Evolutionary conservation across 805 yeast species (phyloP).

Genomic region (Spathaspora hagerdaliae): DNA sequence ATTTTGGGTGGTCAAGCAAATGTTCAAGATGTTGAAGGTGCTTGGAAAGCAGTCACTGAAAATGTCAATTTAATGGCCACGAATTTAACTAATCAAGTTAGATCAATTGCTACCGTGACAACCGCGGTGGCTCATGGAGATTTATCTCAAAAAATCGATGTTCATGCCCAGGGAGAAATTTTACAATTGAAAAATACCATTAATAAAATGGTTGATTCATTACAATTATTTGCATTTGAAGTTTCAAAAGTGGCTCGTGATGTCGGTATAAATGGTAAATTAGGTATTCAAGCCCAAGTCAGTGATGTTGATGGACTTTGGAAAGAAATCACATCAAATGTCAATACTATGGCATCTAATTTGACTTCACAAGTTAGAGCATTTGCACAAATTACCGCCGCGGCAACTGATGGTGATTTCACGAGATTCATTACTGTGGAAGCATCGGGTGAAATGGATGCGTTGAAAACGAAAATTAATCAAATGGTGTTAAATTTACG

Average conservation of each 20-base stretch:
- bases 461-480: slow-evolving; percentile 58
- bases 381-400: slow-evolving; percentile 89
- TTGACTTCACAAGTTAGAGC: slow-evolving; percentile 90
- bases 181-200: slow-evolving; percentile 81
- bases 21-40: slow-evolving; percentile 49
- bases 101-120: slow-evolving; percentile 86
- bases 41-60: slow-evolving; percentile 48
- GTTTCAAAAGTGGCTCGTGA: slow-evolving; percentile 88
- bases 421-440: slow-evolving; percentile 88
- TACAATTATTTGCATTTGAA: slow-evolving; percentile 83
- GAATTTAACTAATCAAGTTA: slow-evolving; percentile 65
- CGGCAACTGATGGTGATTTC: slow-evolving; percentile 92
- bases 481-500: slow-evolving; percentile 84
- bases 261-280: slow-evolving; percentile 90
- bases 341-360: slow-evolving; percentile 91
- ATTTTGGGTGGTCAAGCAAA: slow-evolving; percentile 49
- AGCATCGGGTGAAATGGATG: slow-evolving; percentile 88
- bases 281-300: slow-evolving; percentile 90
- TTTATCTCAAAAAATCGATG: slow-evolving; percentile 77
- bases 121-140: slow-evolving; percentile 93
- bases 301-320: slow-evolving; percentile 87
- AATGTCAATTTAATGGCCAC: slow-evolving; percentile 47
- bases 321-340: slow-evolving; percentile 89
- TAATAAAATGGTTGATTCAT: slow-evolving; percentile 89
- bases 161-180: slow-evolving; percentile 88